Evolutionary conservation across 2,329 filamentous ascomycete genomes (phyloP).

Genomic region (Ophiostoma sp.): DNA sequence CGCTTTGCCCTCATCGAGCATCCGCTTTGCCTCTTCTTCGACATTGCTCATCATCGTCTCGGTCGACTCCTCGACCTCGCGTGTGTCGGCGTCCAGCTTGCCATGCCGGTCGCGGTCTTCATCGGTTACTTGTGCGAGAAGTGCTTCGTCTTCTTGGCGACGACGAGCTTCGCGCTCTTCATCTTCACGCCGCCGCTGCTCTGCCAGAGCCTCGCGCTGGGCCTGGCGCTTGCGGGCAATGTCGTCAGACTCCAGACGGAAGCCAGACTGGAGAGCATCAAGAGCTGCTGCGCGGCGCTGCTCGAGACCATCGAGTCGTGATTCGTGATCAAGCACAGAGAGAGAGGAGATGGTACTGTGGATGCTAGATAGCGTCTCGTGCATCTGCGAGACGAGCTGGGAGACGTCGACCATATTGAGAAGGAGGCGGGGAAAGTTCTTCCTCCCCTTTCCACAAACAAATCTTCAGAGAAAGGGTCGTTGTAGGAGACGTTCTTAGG

Average conservation of each 20-base stretch:
- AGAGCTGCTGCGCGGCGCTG: slow-evolving; percentile 40
- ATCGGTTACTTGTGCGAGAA: slow-evolving; percentile 32
- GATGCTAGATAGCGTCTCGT: slow-evolving; percentile 45
- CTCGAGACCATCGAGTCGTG: slow-evolving; percentile 44
- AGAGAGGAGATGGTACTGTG: slow-evolving; percentile 41
- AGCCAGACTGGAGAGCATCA: slow-evolving; percentile 37
- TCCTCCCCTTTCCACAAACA: not conserved
- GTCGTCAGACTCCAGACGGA: slow-evolving; percentile 37
- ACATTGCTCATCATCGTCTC: slow-evolving; percentile 39
- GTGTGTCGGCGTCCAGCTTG: slow-evolving; percentile 37
- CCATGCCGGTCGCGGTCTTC: slow-evolving; percentile 39
- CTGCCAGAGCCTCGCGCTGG: slow-evolving; percentile 39
- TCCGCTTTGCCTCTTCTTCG: slow-evolving; percentile 37
- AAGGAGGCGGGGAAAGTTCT: not conserved
- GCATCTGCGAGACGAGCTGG: slow-evolving; percentile 45
- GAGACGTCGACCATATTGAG: slow-evolving; percentile 39
- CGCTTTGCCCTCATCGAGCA: slow-evolving; percentile 37
- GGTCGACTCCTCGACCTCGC: slow-evolving; percentile 40
- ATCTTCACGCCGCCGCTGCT: slow-evolving; percentile 43
- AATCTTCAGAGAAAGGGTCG: not conserved
- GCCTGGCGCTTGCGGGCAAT: slow-evolving; percentile 36
- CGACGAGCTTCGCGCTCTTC: slow-evolving; percentile 43
- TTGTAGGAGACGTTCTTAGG: not conserved
- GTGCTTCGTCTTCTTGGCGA: slow-evolving; percentile 41
- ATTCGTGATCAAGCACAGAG: slow-evolving; percentile 38